These are phyloP conservation scores for Solanum hybrid DNA, from an alignment of 305 asterid genomes.

Conservation along the genomic window DNA sequence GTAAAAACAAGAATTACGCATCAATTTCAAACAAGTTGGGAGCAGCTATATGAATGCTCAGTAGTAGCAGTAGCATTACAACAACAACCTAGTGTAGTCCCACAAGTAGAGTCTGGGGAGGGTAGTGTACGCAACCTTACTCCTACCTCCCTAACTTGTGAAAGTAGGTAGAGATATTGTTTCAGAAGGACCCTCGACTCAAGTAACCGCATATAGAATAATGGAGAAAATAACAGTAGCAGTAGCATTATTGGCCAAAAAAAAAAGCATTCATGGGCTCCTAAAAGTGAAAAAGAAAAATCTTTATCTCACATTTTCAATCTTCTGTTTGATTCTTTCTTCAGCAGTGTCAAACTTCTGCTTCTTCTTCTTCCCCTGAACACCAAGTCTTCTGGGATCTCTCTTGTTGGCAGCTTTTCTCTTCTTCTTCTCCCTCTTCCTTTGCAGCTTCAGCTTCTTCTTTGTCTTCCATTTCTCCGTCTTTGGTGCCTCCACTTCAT, in stretches of 20 bases:
- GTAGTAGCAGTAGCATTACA: neutral
- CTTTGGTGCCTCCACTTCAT: constrained; percentile 65
- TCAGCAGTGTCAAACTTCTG: constrained; percentile 65
- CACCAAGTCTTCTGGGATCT: constrained; percentile 39
- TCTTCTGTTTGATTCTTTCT: constrained; percentile 72
- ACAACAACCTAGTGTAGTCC: neutral
- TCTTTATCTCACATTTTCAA: constrained; percentile 39
- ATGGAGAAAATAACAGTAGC: neutral
- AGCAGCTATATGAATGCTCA: neutral
- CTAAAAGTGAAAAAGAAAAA: neutral
- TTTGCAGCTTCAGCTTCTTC: neutral
- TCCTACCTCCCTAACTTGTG: neutral
- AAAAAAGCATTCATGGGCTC: neutral
- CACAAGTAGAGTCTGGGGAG: neutral
- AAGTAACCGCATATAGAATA: neutral
- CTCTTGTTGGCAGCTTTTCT: constrained; percentile 71
- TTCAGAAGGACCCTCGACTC: neutral
- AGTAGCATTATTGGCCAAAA: neutral
- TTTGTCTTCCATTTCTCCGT: constrained; percentile 54
- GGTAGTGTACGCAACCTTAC: neutral
- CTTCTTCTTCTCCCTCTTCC: constrained; percentile 52
- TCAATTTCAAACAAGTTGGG: no score
- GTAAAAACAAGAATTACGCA: neutral
- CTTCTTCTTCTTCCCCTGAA: constrained; percentile 47
- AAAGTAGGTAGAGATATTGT: neutral